Base-by-base conservation (phyloP, 2,329 filamentous ascomycete species). In the Erysiphe pisi region DNA sequence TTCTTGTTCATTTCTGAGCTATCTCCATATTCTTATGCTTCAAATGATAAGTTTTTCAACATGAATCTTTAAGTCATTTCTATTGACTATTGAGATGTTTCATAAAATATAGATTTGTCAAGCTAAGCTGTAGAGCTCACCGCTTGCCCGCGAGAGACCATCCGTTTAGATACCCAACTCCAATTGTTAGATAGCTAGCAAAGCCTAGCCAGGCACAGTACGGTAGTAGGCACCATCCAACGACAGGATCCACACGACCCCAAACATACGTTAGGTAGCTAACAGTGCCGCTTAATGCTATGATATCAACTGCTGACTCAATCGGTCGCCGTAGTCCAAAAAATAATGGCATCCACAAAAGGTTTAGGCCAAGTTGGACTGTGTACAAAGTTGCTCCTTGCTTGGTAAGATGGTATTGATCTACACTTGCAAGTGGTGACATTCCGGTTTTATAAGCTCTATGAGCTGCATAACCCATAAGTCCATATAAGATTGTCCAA, bases 331-430 rank as follows among this genome's bases (percentile, higher is more conserved):
- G 89, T 75, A 90, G 82, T n/a, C 88, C 87, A 82, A 97, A 97
- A 87, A 97, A 97, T 16, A 97, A 87, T 18, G 94, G 94, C 88
- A 93, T 97, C 93, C 93, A 98, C 76, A 90, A 83, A 45, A 97
- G 85, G 82, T 97, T 97, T 76, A 97, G 86, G 16, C 87, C 91
- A 9, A 97, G 89, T 84, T 97, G 94, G 78, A 93, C 85, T 1
- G 91, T 92, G 85, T 97, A 97, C 45, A 97, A 86, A 0, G 91
- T 92, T 77, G 92, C 90, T 79, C 90, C 91, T 79, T 89, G 86
- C 82, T 88, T 87, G 76, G 91, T 89, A 76, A 80, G 78, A 75
- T 80, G 77, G 58, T 79, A n/a, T 36, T 80, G 77, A 22, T 79
- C 76, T 56, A 78, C 76, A 0, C 80, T 80, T 18, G 80, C 77